These are phyloP conservation scores for Moniliophthora roreri DNA, from an alignment of 1,284 basidiomycete genomes.

Conservation along the genomic window DNA sequence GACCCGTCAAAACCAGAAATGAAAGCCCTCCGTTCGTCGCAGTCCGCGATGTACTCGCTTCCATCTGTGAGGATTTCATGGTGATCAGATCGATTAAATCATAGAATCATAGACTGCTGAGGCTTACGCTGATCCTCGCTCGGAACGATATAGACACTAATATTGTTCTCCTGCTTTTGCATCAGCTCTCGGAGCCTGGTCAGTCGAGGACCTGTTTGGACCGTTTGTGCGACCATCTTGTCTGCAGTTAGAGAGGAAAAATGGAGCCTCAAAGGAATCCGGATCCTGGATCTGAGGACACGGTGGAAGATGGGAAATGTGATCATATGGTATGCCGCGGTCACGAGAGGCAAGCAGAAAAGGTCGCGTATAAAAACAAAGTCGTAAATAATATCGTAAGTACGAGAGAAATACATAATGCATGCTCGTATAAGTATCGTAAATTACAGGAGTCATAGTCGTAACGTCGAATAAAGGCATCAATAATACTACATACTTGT, in stretches of 20 bases:
- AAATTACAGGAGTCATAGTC: too few species aligned
- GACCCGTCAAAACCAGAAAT: constrained; percentile 94
- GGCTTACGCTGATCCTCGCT: constrained; percentile 87
- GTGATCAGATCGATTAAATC: constrained; percentile 4
- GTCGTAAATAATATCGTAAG: too few species aligned
- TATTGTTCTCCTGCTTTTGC: constrained; percentile 51
- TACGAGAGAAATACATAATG: too few species aligned
- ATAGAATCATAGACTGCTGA: not conserved
- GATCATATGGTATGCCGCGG: too few species aligned
- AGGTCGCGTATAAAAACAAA: too few species aligned
- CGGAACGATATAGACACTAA: constrained; percentile 77
- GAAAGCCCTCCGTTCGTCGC: constrained; percentile 83
- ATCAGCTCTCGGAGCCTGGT: constrained; percentile 65
- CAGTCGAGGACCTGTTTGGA: constrained; percentile 65
- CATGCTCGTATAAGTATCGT: too few species aligned
- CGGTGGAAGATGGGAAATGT: too few species aligned
- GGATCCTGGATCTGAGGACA: too few species aligned
- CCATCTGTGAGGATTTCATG: constrained; percentile 58
- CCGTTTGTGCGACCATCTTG: constrained; percentile 21
- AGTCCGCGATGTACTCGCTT: constrained; percentile 87
- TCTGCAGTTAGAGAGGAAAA: not conserved
- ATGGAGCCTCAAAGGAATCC: too few species aligned
- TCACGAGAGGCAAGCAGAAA: too few species aligned
- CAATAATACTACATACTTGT: too few species aligned
- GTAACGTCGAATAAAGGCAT: too few species aligned